These are phyloP conservation scores for Apiotrichum sp. DNA, from an alignment of 1,284 basidiomycete genomes.

Conservation along the genomic window DNA sequence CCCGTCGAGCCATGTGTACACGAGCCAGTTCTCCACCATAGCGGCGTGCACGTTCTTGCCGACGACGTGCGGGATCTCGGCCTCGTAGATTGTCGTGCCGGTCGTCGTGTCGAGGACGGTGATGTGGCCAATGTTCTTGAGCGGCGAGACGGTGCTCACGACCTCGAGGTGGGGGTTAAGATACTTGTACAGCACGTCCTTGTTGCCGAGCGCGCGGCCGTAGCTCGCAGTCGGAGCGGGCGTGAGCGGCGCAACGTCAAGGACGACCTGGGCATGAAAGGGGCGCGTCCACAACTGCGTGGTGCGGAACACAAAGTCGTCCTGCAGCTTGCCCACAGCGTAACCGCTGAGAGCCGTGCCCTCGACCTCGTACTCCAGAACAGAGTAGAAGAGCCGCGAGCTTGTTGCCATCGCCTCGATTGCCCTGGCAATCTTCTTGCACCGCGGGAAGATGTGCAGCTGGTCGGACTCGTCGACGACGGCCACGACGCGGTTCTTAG, in stretches of 20 bases:
- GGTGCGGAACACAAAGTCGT: conserved; percentile 5
- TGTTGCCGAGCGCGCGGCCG: conserved; percentile 78
- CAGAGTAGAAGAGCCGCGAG: conserved; percentile 30
- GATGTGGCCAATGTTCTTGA: conserved; percentile 51
- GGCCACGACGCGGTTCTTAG: conserved; percentile 34
- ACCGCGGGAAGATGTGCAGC: conserved; percentile 44
- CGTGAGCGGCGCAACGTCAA: conserved; percentile 20
- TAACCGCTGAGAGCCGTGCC: conserved; percentile 14
- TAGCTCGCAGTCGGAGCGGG: conserved; percentile 62
- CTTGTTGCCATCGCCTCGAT: conserved; percentile 22
- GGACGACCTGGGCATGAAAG: conserved; percentile 55
- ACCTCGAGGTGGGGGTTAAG: conserved; percentile 75
- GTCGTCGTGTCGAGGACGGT: conserved; percentile 73
- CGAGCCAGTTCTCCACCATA: conserved; percentile 88
- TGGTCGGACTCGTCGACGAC: conserved; percentile 28
- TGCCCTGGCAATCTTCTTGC: conserved; percentile 37
- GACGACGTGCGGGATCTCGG: conserved; percentile 42
- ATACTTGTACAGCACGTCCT: conserved; percentile 89
- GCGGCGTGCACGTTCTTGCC: conserved; percentile 55
- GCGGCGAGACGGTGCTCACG: conserved; percentile 55
- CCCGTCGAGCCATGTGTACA: conserved; percentile 59
- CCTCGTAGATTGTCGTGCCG: conserved; percentile 67
- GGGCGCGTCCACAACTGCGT: conserved; percentile 57
- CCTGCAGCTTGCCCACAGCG: conserved; percentile 6
- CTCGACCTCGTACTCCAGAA: conserved; percentile 15